Conservation (phyloP, 1,284 basidiomycete genomes). For the Cryptococcus maquisensis region DNA sequence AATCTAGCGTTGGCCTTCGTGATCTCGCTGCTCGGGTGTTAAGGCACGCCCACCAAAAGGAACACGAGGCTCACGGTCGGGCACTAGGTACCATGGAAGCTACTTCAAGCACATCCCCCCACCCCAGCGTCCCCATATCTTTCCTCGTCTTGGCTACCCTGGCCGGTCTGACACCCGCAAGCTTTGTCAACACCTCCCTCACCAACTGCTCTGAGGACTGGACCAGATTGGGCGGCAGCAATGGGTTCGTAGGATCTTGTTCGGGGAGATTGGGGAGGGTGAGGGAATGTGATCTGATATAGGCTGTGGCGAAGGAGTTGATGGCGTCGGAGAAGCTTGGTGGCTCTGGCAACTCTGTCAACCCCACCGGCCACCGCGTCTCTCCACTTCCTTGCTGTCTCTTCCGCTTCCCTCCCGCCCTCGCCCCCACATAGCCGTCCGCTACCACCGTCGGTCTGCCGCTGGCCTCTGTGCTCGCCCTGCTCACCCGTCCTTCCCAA, state of each 20-base stretch:
- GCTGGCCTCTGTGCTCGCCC: not conserved
- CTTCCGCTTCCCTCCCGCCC: not conserved
- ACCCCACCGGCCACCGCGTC: constrained; percentile 5
- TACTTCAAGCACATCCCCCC: constrained; percentile 9
- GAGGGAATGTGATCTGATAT: constrained; percentile 17
- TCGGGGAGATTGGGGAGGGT: not conserved
- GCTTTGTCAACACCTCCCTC: constrained; percentile 3
- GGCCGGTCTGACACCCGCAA: constrained; percentile 11
- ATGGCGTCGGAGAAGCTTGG: constrained; percentile 14
- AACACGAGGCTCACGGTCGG: constrained; percentile 1
- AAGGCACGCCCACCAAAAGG: not conserved
- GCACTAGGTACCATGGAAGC: constrained; percentile 2
- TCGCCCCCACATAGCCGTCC: constrained; percentile 3
- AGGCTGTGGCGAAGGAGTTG: constrained; percentile 14
- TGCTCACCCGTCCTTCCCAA: not conserved
- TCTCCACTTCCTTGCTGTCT: not conserved
- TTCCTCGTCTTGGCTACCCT: constrained; percentile 7
- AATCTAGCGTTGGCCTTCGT: constrained; percentile 8
- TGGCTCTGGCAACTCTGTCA: not conserved
- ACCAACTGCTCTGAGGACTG: constrained; percentile 1
- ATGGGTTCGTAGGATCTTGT: not conserved
- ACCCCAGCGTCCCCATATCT: constrained; percentile 9
- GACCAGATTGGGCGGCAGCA: constrained; percentile 9
- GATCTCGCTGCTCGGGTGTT: constrained; percentile 3
- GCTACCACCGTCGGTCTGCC: constrained; percentile 6